phyloP scores from a whole-genome alignment of 129 eudicot species.

The Artemisia annua region DNA sequence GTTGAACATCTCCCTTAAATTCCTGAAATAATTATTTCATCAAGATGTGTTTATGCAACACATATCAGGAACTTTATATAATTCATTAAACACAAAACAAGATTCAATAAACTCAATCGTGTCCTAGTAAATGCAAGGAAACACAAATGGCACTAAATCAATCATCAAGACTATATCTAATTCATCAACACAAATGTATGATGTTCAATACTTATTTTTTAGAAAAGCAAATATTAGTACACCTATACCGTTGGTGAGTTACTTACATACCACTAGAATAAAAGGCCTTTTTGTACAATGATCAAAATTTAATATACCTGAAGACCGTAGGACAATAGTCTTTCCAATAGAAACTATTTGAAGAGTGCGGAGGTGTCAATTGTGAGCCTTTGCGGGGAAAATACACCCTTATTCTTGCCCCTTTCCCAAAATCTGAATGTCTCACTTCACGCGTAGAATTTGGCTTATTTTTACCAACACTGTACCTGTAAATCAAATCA shows the following conservation, averaged over 20 bases:
- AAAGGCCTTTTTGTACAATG: too few relatives aligned
- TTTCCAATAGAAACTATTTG: slow-evolving; percentile 76
- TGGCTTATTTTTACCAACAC: slow-evolving; percentile 84
- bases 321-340: slow-evolving; percentile 93
- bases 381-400: slow-evolving; percentile 77
- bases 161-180: too few relatives aligned
- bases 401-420: slow-evolving; percentile 74
- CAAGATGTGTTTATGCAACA: neutral
- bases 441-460: slow-evolving; percentile 78
- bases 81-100: neutral
- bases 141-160: too few relatives aligned
- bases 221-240: too few relatives aligned
- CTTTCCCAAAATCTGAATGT: slow-evolving; percentile 62
- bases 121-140: too few relatives aligned
- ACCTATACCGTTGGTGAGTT: too few relatives aligned
- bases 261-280: too few relatives aligned
- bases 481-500: slow-evolving; percentile 50
- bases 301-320: slow-evolving; percentile 44
- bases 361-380: slow-evolving; percentile 74
- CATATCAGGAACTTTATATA: neutral
- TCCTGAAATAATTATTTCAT: slow-evolving; percentile 43
- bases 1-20: slow-evolving; percentile 87
- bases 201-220: too few relatives aligned
- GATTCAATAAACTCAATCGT: too few relatives aligned
- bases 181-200: too few relatives aligned